These are phyloP conservation scores for Russula sp. DNA, from an alignment of 768 basidiomycete species.

Conservation along the genomic window DNA sequence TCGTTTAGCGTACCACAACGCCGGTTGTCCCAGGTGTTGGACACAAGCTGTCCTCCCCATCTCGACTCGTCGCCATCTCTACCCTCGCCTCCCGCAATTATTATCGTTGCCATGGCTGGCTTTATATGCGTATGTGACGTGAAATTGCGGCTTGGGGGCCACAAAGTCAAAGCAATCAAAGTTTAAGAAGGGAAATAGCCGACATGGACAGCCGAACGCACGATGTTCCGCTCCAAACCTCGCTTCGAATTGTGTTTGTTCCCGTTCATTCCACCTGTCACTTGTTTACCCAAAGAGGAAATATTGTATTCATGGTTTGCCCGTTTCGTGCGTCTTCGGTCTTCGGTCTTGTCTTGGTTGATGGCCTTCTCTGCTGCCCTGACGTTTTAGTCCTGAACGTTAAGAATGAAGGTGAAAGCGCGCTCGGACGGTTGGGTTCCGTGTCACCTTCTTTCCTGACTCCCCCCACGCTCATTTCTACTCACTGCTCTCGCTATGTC, in stretches of 20 bases:
- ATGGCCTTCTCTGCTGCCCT: not conserved
- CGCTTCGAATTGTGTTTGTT: not conserved
- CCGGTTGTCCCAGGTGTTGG: not conserved
- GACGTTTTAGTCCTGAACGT: not conserved
- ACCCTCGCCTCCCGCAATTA: not conserved
- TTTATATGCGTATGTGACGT: not conserved
- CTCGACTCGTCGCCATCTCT: constrained; percentile 1
- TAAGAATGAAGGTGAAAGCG: not conserved
- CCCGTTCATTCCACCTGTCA: not conserved
- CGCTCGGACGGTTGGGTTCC: not conserved
- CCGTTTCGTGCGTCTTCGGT: not conserved
- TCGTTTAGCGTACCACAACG: not conserved
- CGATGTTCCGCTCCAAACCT: too few relatives aligned
- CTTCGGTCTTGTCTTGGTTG: not conserved
- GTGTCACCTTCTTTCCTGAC: not conserved
- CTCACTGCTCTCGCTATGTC: not conserved
- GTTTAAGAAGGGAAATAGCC: not conserved
- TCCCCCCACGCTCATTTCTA: not conserved
- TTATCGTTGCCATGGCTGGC: not conserved
- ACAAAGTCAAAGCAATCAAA: not conserved
- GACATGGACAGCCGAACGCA: not conserved
- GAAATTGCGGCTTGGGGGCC: not conserved
- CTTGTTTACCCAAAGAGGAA: not conserved
- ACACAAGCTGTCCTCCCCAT: not conserved
- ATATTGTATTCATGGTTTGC: not conserved